Conservation (phyloP, 148 eudicot genomes). For the Rhododendron griersonianum region DNA sequence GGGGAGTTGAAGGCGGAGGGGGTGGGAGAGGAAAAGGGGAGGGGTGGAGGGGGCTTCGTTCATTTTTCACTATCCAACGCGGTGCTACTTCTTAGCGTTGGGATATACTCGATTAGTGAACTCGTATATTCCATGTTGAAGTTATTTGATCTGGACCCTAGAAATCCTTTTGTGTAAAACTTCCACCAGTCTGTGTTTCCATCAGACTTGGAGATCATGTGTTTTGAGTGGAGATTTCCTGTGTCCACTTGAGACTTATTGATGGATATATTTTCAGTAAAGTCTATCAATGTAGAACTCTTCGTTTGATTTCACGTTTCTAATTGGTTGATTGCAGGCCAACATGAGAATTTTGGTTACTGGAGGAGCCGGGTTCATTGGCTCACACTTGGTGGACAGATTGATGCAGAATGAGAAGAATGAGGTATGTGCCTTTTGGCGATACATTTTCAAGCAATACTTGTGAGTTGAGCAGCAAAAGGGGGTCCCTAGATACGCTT, state of each 20-base stretch:
- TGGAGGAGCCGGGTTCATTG: constrained; percentile 99
- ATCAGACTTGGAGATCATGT: neutral
- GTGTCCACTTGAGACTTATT: neutral
- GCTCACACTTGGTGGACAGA: constrained; percentile 91
- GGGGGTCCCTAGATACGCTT: neutral
- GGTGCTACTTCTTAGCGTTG: neutral
- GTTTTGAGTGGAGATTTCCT: neutral
- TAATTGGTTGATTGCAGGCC: constrained; percentile 40
- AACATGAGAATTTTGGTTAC: constrained; percentile 96
- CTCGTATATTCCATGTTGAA: neutral
- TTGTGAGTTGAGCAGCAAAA: neutral
- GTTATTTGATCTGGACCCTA: neutral
- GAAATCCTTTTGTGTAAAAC: neutral
- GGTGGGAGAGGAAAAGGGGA: neutral
- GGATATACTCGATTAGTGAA: neutral
- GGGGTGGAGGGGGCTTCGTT: neutral
- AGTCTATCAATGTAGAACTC: neutral
- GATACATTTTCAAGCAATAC: neutral
- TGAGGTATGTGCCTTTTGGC: constrained; percentile 46
- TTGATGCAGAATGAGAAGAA: constrained; percentile 96
- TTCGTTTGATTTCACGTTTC: neutral
- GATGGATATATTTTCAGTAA: neutral
- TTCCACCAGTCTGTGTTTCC: neutral
- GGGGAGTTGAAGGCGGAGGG: neutral
- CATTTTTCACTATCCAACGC: neutral